Evolutionary conservation across 2,329 filamentous ascomycete genomes (phyloP).

Genomic region (Aspergillus pseudotamarii): DNA sequence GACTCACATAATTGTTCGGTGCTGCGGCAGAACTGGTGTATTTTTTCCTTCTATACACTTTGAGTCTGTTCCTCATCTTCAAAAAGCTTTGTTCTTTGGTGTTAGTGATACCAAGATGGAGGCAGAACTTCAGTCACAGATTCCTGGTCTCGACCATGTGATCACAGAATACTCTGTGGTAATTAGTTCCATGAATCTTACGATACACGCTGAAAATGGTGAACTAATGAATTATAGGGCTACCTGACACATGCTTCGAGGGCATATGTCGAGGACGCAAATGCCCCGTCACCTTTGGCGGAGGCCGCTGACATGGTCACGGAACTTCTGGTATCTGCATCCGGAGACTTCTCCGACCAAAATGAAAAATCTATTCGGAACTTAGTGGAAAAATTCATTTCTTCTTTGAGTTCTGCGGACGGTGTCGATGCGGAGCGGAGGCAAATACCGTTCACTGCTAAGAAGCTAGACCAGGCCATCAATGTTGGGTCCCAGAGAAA

Average conservation of each 20-base stretch:
- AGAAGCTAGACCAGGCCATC: conserved; percentile 88
- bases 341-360: conserved; percentile 72
- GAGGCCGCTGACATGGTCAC: conserved; percentile 84
- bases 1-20: not conserved
- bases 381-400: conserved; percentile 87
- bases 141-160: conserved; percentile 85
- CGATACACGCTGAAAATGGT: conserved; percentile 3
- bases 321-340: conserved; percentile 91
- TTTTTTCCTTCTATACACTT: not conserved
- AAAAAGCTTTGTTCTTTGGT: not conserved
- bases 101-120: conserved; percentile 66
- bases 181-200: conserved; percentile 24
- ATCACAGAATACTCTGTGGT: conserved; percentile 86
- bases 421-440: conserved; percentile 67
- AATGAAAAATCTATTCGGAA: conserved; percentile 78
- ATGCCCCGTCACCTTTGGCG: conserved; percentile 72
- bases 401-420: conserved; percentile 74
- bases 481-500: conserved; percentile 92
- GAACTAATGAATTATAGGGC: conserved; percentile 51
- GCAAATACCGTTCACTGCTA: conserved; percentile 75
- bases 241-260: conserved; percentile 93
- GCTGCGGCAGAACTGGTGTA: not conserved
- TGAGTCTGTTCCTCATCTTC: not conserved
- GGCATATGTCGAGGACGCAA: conserved; percentile 72
- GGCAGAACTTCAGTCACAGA: conserved; percentile 78